Base-by-base conservation (phyloP, 2,329 filamentous ascomycete species). In the Coniochaeta prunicola region DNA sequence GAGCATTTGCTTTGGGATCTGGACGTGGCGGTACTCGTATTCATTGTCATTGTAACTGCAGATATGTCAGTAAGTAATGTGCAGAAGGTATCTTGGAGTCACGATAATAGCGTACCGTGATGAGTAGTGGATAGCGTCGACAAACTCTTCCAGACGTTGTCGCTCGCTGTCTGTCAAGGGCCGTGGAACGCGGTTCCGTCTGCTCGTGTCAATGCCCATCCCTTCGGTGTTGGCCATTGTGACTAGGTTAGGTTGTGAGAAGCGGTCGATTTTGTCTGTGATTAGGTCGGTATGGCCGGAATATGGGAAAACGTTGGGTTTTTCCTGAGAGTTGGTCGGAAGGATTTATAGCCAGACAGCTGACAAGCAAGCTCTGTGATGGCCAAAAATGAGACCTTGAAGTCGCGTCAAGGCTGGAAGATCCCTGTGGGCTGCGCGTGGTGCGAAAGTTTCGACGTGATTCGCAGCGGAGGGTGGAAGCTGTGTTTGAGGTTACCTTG, bases 1-100 rank as follows among this genome's bases (percentile, higher is more conserved):
- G 64, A 99, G 86, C 94, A 99, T 99, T 66, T 91, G 88, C 77
- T 99, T 99, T 48, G 94, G 94, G 31, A 99, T 85, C 75, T 97
- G 92, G 60, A 99, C 94, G 75, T 99, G 94, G 64, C 94, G 90
- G 77, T 99, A 99, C 77, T 99, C 94, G 75, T 87, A 96, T 74
- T 94, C 85, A 75, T 85, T 87, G 70, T 99, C 94, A 30, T 88
- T 92, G 74, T 99, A 99, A 73, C 94, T 97, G 28, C 33, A 19
- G 21, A 58, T 62, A 17, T 62, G 60, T 36, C 36, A 34, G 40
- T 50, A 33, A 30, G 21, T 28, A 5, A 21, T 12, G 3, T 17
- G 24, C 53, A 57, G 54, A 36, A 31, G 28, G 21, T 13, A 48
- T 42, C 42, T 55, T 55, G 30, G 21, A 17, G 26, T 24, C 28